Evolutionary conservation across 441 rosid species (phyloP).

Genomic region (Flueggea neowawraea): DNA sequence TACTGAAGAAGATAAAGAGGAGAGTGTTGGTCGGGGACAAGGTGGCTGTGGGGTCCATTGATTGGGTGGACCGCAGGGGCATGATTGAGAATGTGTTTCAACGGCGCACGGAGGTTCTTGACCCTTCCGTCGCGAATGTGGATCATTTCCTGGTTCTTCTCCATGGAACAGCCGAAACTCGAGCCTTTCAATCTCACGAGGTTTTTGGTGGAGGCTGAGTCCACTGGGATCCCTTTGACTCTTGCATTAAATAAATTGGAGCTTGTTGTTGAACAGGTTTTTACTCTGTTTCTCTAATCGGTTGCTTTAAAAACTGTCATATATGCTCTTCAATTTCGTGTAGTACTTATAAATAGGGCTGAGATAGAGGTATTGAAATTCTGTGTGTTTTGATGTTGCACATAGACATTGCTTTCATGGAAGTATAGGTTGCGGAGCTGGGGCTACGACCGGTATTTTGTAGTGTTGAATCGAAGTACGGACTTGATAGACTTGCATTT

Average conservation of each 20-base stretch:
- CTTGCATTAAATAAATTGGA: slow-evolving; percentile 81
- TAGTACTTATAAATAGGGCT: too few relatives aligned
- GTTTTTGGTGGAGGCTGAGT: slow-evolving; percentile 90
- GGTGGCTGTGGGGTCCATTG: slow-evolving; percentile 80
- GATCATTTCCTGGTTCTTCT: slow-evolving; percentile 81
- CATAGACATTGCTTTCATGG: slow-evolving; percentile 64
- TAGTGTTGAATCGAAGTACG: slow-evolving; percentile 64
- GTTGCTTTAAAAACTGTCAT: too few relatives aligned
- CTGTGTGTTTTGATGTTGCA: slow-evolving; percentile 1
- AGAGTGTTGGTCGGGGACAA: slow-evolving; percentile 83
- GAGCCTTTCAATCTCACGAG: slow-evolving; percentile 79
- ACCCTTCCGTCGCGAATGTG: slow-evolving; percentile 92
- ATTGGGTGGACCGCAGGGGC: slow-evolving; percentile 88
- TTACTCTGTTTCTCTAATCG: too few relatives aligned
- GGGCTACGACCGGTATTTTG: slow-evolving; percentile 82
- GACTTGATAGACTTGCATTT: slow-evolving; percentile 61
- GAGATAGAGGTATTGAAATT: too few relatives aligned
- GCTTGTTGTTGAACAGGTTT: slow-evolving; percentile 66
- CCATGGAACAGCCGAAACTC: slow-evolving; percentile 70
- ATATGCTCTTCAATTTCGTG: too few relatives aligned
- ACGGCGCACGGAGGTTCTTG: slow-evolving; percentile 54
- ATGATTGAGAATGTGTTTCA: slow-evolving; percentile 87
- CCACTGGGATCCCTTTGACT: slow-evolving; percentile 68
- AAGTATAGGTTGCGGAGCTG: slow-evolving; percentile 57
- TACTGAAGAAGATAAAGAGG: slow-evolving; percentile 90